Evolutionary conservation across 495 filamentous ascomycete species (phyloP).

Genomic region (Recurvomyces mirabilis): DNA sequence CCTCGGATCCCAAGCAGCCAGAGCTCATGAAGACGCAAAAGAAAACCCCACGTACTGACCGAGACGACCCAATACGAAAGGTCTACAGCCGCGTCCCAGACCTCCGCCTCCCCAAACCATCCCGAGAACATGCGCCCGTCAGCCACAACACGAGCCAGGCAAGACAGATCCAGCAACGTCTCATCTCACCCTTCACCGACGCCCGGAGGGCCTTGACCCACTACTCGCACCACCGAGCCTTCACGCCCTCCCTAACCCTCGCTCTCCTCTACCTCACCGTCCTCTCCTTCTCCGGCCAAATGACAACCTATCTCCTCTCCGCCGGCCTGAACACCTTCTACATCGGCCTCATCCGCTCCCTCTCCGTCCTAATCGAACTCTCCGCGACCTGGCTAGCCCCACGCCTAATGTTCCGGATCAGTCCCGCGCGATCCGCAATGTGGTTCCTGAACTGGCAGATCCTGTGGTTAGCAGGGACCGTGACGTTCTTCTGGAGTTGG

Average conservation of each 20-base stretch:
- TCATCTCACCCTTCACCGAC: not conserved
- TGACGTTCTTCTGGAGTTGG: conserved; percentile 33
- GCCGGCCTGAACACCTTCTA: conserved; percentile 28
- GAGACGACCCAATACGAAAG: too few relatives aligned
- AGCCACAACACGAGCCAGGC: not conserved
- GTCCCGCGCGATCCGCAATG: conserved; percentile 45
- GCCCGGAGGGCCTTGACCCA: not conserved
- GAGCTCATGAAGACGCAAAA: too few relatives aligned
- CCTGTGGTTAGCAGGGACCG: conserved; percentile 35
- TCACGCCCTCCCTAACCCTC: conserved; percentile 33
- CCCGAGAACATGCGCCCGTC: too few relatives aligned
- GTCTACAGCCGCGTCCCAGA: too few relatives aligned
- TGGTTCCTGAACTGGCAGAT: conserved; percentile 59
- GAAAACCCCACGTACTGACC: too few relatives aligned
- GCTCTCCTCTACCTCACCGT: conserved; percentile 36
- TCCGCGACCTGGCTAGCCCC: conserved; percentile 42
- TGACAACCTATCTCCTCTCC: conserved; percentile 35
- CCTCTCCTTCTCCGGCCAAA: conserved; percentile 32
- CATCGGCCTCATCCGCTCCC: conserved; percentile 32
- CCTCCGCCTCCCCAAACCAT: too few relatives aligned
- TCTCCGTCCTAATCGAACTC: conserved; percentile 35
- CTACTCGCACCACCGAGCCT: conserved; percentile 28
- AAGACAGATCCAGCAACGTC: not conserved
- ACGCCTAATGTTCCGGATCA: conserved; percentile 42
- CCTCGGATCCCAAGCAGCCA: not conserved